A percentile compares a stretch with the other conserved stretches of the same genome.
phyloP scores from a whole-genome alignment of 164 flowering plant genomes.

The Saururus chinensis region DNA sequence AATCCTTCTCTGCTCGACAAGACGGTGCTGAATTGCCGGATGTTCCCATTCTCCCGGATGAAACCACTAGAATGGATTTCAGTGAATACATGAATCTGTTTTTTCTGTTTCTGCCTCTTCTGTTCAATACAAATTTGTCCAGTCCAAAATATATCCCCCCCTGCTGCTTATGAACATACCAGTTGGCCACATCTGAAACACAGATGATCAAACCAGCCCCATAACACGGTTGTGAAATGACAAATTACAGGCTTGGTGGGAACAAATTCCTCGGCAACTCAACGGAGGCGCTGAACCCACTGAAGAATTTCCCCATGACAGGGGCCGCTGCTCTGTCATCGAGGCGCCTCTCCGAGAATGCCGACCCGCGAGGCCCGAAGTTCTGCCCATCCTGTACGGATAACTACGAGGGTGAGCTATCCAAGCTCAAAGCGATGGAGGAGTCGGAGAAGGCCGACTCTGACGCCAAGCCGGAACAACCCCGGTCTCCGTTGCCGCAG shows the following conservation, averaged over 20 bases:
- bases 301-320: conserved; percentile 30
- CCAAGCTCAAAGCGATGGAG: conserved; percentile 27
- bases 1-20: too few relatives aligned
- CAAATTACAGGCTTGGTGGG: conserved; percentile 38
- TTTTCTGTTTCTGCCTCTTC: too few relatives aligned
- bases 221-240: too few relatives aligned
- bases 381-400: conserved; percentile 64
- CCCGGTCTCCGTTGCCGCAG: conserved; percentile 45
- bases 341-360: conserved; percentile 34
- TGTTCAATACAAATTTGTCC: too few relatives aligned
- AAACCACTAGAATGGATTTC: too few relatives aligned
- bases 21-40: too few relatives aligned
- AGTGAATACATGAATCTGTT: too few relatives aligned
- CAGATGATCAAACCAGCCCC: too few relatives aligned
- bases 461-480: conserved; percentile 37
- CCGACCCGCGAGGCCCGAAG: conserved; percentile 31
- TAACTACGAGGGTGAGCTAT: conserved; percentile 63
- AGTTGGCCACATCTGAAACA: too few relatives aligned
- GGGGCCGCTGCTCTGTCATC: conserved; percentile 19
- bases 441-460: conserved; percentile 48
- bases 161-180: too few relatives aligned
- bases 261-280: conserved; percentile 53
- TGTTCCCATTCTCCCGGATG: too few relatives aligned
- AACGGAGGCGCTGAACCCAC: conserved; percentile 35
- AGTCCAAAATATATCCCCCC: too few relatives aligned